Evolutionary conservation across 129 eudicot species (phyloP).

Genomic region (Apium graveolens): DNA sequence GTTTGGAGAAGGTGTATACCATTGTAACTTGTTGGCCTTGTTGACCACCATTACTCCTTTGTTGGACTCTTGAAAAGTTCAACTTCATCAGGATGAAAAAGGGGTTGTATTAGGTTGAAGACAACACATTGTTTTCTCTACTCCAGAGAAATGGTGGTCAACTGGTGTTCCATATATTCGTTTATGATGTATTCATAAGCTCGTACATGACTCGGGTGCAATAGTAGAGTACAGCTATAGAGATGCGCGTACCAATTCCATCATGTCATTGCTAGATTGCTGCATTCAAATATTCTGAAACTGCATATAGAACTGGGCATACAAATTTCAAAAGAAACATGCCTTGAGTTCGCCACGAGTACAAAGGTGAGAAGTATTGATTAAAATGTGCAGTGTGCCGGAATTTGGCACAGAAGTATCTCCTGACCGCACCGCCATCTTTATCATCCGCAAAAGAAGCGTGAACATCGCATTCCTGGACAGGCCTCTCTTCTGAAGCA

Average conservation of each 20-base stretch:
- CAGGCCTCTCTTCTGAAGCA: not conserved
- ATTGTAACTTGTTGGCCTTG: too few species aligned
- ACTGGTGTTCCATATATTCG: slow-evolving; percentile 44
- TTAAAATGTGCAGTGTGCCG: not conserved
- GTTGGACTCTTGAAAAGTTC: slow-evolving; percentile 32
- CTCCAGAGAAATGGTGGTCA: slow-evolving; percentile 24
- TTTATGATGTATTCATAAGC: too few species aligned
- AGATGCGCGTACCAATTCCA: too few species aligned
- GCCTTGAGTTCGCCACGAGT: not conserved
- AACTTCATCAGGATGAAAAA: slow-evolving; percentile 40
- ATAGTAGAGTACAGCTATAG: too few species aligned
- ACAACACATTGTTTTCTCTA: slow-evolving; percentile 56
- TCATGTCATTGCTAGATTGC: too few species aligned
- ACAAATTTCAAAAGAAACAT: not conserved
- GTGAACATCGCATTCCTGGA: not conserved
- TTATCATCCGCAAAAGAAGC: not conserved
- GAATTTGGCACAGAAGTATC: slow-evolving; percentile 27
- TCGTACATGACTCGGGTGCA: too few species aligned
- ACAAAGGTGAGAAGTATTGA: not conserved
- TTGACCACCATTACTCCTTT: not conserved
- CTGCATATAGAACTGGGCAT: too few species aligned
- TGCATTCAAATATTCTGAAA: too few species aligned
- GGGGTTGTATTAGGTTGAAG: slow-evolving; percentile 38
- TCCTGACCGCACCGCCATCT: not conserved
- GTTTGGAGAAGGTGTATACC: too few species aligned